Evolutionary conservation across 257 asterid species (phyloP).

Genomic region (Solanum boliviense): DNA sequence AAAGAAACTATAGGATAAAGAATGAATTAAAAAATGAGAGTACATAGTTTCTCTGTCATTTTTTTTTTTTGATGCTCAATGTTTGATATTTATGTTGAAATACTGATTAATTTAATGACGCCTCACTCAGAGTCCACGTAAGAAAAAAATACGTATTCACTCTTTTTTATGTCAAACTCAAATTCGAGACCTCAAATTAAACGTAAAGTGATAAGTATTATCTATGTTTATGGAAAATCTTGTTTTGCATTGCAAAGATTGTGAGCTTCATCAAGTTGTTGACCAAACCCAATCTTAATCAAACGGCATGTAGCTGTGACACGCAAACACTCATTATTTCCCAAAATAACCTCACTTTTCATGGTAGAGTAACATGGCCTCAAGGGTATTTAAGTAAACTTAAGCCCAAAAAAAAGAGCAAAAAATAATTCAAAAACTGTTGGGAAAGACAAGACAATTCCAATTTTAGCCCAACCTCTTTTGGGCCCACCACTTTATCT

Average conservation of each 20-base stretch:
- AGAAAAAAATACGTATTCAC: fast-evolving
- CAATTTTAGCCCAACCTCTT: conserved; percentile 8
- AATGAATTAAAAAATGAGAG: background rate
- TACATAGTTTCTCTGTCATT: background rate
- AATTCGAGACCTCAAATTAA: fast-evolving
- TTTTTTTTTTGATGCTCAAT: background rate
- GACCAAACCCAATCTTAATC: conserved; percentile 14
- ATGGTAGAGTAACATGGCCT: background rate
- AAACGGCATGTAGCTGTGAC: background rate
- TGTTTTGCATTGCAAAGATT: background rate
- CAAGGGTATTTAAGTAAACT: background rate
- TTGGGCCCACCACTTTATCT: background rate
- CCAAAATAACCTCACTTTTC: background rate
- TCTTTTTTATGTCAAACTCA: fast-evolving
- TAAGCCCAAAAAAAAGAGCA: background rate
- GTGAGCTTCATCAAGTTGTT: conserved; percentile 13
- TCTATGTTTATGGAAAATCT: background rate
- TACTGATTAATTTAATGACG: fast-evolving
- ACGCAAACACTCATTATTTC: background rate
- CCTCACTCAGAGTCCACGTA: background rate
- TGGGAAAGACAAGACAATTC: background rate
- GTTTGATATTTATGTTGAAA: background rate
- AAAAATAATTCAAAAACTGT: background rate
- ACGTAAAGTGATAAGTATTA: no score
- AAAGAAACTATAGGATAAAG: background rate